Percentiles rank a stretch among this genome's conserved stretches.
Evolutionary conservation across 2,329 filamentous ascomycete genomes (phyloP).

Genomic region (Phyllosticta paracitricarpa): DNA sequence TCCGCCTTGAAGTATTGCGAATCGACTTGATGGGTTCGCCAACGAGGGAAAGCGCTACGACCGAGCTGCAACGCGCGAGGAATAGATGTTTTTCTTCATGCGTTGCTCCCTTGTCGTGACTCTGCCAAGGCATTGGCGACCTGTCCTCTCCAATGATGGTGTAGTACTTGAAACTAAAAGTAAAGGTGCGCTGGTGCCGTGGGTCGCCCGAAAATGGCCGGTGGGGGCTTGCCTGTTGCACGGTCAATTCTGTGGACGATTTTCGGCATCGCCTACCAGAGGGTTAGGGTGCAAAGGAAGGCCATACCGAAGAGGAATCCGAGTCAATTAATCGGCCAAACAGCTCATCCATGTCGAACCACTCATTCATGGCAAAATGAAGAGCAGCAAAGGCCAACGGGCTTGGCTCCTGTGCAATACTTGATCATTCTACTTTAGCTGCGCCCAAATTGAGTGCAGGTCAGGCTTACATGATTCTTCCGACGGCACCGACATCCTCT

Average conservation of each 20-base stretch:
- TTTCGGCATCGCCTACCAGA: constrained; percentile 31
- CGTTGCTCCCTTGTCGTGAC: constrained; percentile 38
- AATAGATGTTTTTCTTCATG: constrained; percentile 40
- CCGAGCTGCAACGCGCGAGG: constrained; percentile 48
- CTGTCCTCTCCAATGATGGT: constrained; percentile 49
- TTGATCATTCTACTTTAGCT: constrained; percentile 1
- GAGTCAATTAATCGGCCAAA: constrained; percentile 45
- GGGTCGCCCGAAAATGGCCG: constrained; percentile 38
- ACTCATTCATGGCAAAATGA: constrained; percentile 46
- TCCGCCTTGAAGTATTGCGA: constrained; percentile 38
- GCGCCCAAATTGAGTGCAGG: neutral
- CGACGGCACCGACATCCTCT: constrained; percentile 38
- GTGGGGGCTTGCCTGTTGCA: constrained; percentile 17
- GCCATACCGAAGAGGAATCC: constrained; percentile 21
- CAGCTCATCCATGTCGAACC: constrained; percentile 55
- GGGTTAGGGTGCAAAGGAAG: neutral
- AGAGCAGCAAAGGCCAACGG: constrained; percentile 50
- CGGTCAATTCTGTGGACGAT: neutral
- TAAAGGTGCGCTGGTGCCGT: constrained; percentile 46
- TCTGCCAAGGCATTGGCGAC: constrained; percentile 51
- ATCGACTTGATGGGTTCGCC: constrained; percentile 43
- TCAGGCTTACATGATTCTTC: constrained; percentile 40
- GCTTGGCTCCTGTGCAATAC: constrained; percentile 50
- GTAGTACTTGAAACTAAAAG: constrained; percentile 57
- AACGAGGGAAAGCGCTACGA: constrained; percentile 48